A percentile compares a stretch with the other conserved stretches of the same genome.
Conservation (phyloP, 495 filamentous ascomycete species). For the Durotheca rogersii region DNA sequence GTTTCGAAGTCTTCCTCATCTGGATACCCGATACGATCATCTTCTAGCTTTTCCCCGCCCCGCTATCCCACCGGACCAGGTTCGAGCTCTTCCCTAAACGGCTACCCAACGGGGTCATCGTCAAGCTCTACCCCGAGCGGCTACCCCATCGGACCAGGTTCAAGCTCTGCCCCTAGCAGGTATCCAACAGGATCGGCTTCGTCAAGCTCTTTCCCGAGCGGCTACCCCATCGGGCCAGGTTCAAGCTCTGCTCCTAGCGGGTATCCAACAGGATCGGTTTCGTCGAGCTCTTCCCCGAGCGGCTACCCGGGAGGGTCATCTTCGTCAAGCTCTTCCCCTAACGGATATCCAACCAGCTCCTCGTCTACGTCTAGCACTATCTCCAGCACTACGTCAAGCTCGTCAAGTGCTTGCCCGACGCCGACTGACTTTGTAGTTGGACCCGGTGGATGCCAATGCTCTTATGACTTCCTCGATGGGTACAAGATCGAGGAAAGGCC, state of each 20-base stretch:
- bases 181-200: not conserved
- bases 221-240: no score
- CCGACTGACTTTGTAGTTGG: conserved; percentile 6
- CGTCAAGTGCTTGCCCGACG: conserved; percentile 11
- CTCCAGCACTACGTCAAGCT: not conserved
- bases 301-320: not conserved
- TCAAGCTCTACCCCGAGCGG: no score
- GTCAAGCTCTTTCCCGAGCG: not conserved
- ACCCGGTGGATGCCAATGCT: conserved; percentile 6
- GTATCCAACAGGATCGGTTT: no score
- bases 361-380: not conserved
- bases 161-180: not conserved
- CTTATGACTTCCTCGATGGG: conserved; percentile 9
- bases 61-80: no score
- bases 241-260: no score
- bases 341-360: not conserved
- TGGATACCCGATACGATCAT: not conserved
- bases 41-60: no score
- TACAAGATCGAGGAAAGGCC: conserved; percentile 1
- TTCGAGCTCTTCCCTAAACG: not conserved
- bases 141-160: no score
- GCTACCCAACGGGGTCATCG: conserved; percentile 2
- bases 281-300: not conserved
- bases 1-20: not conserved
- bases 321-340: not conserved